A percentile compares a stretch with the other conserved stretches of the same genome.
Conservation (phyloP, 2,329 filamentous ascomycete genomes). For the Epichloe sp. region DNA sequence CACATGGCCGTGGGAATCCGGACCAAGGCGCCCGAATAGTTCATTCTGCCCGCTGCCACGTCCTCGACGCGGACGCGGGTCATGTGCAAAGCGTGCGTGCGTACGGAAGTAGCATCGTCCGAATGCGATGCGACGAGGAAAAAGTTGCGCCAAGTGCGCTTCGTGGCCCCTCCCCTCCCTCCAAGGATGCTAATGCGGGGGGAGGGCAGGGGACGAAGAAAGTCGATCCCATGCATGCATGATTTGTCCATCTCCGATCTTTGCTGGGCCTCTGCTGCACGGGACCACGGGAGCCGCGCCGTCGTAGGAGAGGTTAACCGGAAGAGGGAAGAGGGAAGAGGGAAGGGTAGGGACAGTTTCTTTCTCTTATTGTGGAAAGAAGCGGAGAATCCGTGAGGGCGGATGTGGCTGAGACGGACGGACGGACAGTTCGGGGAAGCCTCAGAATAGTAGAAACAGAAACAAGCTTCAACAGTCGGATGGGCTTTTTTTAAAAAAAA, state of each 20-base stretch:
- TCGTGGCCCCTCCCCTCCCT: too few relatives aligned
- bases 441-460: too few relatives aligned
- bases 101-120: not conserved
- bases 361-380: too few relatives aligned
- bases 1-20: not conserved
- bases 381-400: too few relatives aligned
- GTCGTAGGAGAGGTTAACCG: not conserved
- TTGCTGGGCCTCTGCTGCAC: not conserved
- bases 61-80: too few relatives aligned
- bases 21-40: not conserved
- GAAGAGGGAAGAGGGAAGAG: not conserved
- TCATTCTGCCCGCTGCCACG: too few relatives aligned
- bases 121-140: not conserved
- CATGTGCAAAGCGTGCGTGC: too few relatives aligned
- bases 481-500: too few relatives aligned
- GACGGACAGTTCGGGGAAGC: too few relatives aligned
- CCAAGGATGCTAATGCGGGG: not conserved
- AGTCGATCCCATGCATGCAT: not conserved
- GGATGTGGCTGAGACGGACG: too few relatives aligned
- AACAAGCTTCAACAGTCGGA: too few relatives aligned
- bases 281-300: not conserved
- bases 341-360: not conserved
- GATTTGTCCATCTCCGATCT: not conserved
- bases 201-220: not conserved
- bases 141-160: too few relatives aligned